Percentiles rank a stretch among this genome's conserved stretches.
These are phyloP conservation scores for Kentomonas sorsogonicus DNA, from an alignment of 208 protist species.

Conservation along the genomic window DNA sequence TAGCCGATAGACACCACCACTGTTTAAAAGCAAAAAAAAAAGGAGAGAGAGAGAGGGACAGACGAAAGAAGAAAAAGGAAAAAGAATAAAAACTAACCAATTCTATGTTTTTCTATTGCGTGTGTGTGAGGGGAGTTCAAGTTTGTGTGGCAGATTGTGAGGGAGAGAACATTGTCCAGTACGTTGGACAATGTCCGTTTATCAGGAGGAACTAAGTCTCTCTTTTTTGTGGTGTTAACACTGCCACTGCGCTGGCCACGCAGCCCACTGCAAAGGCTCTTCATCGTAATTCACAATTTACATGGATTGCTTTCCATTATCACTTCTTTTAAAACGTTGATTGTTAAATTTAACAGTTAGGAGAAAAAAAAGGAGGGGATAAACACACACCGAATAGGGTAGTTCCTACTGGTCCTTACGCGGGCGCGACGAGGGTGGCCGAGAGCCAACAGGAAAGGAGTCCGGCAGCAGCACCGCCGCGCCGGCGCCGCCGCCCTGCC, in stretches of 20 bases:
- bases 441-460: slow-evolving; percentile 22
- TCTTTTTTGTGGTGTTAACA: slow-evolving; percentile 7
- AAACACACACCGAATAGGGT: background rate
- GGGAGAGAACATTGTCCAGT: background rate
- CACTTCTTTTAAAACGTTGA: background rate
- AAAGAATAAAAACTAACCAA: background rate
- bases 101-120: background rate
- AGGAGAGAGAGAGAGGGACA: too few relatives aligned
- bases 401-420: slow-evolving; percentile 23
- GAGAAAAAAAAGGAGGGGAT: background rate
- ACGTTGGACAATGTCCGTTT: background rate
- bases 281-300: too few relatives aligned
- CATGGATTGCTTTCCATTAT: slow-evolving; percentile 6
- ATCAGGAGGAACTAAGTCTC: background rate
- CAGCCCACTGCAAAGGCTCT: too few relatives aligned
- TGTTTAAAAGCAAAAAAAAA: too few relatives aligned
- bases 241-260: too few relatives aligned
- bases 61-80: background rate
- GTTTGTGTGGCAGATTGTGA: background rate
- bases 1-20: too few relatives aligned
- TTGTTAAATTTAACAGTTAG: background rate
- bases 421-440: slow-evolving; percentile 34
- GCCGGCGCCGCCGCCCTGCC: slow-evolving; percentile 61
- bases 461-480: slow-evolving; percentile 51
- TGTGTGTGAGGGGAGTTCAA: background rate